phyloP scores from a whole-genome alignment of 306 rosid species.

The Prunus davidiana region DNA sequence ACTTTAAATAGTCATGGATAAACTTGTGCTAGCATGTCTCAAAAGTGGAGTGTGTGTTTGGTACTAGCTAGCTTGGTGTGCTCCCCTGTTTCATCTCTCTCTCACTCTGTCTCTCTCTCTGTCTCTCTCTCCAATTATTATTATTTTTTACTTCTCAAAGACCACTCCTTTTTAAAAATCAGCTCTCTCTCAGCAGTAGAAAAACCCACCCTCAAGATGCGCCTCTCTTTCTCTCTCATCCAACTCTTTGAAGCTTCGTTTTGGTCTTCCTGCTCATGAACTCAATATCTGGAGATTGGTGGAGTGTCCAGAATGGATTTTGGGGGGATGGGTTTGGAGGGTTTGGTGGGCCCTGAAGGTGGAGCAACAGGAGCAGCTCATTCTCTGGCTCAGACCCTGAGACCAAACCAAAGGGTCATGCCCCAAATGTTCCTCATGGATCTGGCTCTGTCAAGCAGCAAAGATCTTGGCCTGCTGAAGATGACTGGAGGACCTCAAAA shows the following conservation, averaged over 20 bases:
- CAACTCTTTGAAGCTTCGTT: constrained; percentile 10
- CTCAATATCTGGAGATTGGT: constrained; percentile 29
- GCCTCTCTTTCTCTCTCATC: constrained; percentile 26
- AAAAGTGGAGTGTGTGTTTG: constrained; percentile 26
- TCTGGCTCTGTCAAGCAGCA: constrained; percentile 42
- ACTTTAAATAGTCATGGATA: not conserved
- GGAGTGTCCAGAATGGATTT: constrained; percentile 40
- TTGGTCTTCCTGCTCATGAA: constrained; percentile 23
- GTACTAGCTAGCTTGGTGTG: constrained; percentile 4
- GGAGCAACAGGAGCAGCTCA: constrained; percentile 8
- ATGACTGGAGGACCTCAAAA: constrained; percentile 40
- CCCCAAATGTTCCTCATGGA: constrained; percentile 14
- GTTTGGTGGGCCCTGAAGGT: constrained; percentile 27
- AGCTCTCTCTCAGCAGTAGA: constrained; percentile 16
- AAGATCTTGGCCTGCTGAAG: constrained; percentile 29
- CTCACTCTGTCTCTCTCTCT: constrained; percentile 8
- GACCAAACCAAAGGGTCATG: constrained; percentile 16
- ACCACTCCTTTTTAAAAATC: constrained; percentile 18
- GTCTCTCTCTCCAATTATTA: constrained; percentile 26
- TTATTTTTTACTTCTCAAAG: constrained; percentile 21
- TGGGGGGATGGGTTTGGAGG: constrained; percentile 42
- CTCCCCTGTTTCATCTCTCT: constrained; percentile 4
- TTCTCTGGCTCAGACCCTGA: constrained; percentile 21
- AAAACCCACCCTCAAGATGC: constrained; percentile 22
- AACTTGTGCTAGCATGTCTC: constrained; percentile 11